Conservation (phyloP, 768 basidiomycete genomes). For the Hydnomerulius pinastri region DNA sequence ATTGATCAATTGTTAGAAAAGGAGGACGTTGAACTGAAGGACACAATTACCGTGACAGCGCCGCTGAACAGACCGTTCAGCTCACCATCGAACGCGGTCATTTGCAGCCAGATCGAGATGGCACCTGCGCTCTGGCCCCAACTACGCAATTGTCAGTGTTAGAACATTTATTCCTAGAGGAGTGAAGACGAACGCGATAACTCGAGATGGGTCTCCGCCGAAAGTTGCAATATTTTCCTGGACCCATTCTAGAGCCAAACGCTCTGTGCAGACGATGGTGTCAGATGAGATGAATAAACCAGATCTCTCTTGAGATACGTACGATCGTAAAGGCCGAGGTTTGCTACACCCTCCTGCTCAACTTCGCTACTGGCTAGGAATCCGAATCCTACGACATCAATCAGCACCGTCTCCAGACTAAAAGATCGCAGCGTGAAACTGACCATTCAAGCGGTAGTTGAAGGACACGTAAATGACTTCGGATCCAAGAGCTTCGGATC, state of each 20-base stretch:
- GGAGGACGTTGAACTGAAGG: not conserved
- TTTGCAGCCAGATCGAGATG: constrained; percentile 29
- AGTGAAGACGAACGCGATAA: constrained; percentile 28
- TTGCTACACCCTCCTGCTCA: constrained; percentile 37
- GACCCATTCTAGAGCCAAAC: constrained; percentile 46
- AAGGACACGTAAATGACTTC: constrained; percentile 38
- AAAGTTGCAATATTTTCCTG: constrained; percentile 42
- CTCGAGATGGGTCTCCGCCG: constrained; percentile 46
- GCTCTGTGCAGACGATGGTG: constrained; percentile 15
- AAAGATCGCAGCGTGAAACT: not conserved
- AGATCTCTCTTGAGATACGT: constrained; percentile 14
- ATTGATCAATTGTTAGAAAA: constrained; percentile 3
- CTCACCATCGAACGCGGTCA: constrained; percentile 16
- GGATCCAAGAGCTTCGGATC: constrained; percentile 30
- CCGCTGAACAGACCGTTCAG: constrained; percentile 14
- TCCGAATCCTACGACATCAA: constrained; percentile 26
- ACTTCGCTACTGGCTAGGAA: constrained; percentile 41
- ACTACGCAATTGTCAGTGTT: not conserved
- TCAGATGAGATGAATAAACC: not conserved
- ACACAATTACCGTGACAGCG: constrained; percentile 5
- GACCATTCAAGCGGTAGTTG: constrained; percentile 36
- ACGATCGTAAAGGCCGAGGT: constrained; percentile 50
- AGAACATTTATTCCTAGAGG: constrained; percentile 8
- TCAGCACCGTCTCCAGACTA: not conserved
- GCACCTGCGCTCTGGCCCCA: constrained; percentile 41